Base-by-base conservation (phyloP, 768 basidiomycete genomes). In the Pulveroboletus frians region DNA sequence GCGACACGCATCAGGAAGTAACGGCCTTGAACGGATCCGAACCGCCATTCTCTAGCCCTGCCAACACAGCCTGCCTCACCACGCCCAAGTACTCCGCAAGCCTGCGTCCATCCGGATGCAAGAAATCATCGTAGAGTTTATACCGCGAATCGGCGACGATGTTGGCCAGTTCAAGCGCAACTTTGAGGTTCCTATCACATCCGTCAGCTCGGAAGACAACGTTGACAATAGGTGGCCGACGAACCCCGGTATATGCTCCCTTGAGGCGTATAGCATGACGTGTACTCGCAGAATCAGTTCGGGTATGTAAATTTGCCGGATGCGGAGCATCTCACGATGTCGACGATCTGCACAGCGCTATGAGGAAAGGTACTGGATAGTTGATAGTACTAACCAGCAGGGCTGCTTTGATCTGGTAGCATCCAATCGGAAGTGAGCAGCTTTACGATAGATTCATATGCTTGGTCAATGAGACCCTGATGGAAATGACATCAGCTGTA, bases 281-380 rank as follows among this genome's bases (percentile, higher is more conserved):
- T 97, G 93, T 2, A 98, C 71, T 18, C 91, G 82, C 54, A 97
- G 76, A 57, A 97, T 80, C 18, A 97, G 75, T 63, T 96, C 92
- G 0, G 93, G 95, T 21, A 96, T 73, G 66, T 86, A 94, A 27
- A 94, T 81, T 59, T 92, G 85, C 36, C 93, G 81, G 44, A 95
- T 86, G n/a, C 86, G 80, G 11, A 78, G 69, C 39, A 95, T 77
- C 53, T 94, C 90, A 18, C 73, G 72, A 20, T 73, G 73, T 23
- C 86, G 76, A 7, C 75, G 76, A 40, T 83, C 77, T 36, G 68
- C 80, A 77, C 4, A 39, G n/a, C 3, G n/a, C n/a, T 9, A 41
- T 57, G 21, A 47, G 31, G 39, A 46, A 14, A 11, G 39, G 39
- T 17, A 35, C 5, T 6, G 9, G 20, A 14, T 8, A 46, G 29